phyloP scores from a whole-genome alignment of 768 basidiomycete species.

The Mycena alexandri region DNA sequence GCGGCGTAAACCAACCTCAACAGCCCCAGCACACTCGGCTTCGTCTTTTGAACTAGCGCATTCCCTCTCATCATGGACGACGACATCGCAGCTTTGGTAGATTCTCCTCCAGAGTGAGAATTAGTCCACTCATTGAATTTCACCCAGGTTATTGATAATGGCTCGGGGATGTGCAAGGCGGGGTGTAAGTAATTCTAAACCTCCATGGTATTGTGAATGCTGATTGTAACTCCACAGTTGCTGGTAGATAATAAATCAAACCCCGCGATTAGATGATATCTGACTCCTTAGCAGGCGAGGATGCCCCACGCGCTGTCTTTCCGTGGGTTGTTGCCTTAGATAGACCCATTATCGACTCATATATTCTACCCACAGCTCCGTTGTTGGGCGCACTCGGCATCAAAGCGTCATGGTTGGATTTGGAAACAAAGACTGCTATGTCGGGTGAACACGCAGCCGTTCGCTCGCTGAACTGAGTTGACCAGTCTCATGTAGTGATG shows the following conservation, averaged over 20 bases:
- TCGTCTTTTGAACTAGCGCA: not conserved
- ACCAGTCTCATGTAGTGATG: conserved; percentile 60
- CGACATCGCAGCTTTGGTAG: conserved; percentile 12
- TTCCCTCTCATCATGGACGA: conserved; percentile 11
- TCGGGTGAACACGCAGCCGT: conserved; percentile 59
- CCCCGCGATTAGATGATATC: not conserved
- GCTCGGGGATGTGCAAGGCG: conserved; percentile 28
- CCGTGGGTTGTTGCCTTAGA: not conserved
- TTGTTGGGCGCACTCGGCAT: conserved; percentile 79
- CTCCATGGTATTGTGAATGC: not conserved
- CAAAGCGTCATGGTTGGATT: conserved; percentile 82
- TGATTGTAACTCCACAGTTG: conserved; percentile 6
- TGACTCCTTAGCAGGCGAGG: conserved; percentile 13
- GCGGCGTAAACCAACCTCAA: not conserved
- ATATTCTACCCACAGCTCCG: conserved; percentile 59
- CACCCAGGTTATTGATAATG: conserved; percentile 25
- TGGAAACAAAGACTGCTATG: conserved; percentile 82
- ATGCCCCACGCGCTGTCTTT: conserved; percentile 17
- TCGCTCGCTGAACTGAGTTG: not conserved
- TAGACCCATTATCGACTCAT: too few relatives aligned
- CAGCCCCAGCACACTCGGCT: not conserved
- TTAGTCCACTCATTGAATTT: not conserved
- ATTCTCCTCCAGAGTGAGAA: not conserved
- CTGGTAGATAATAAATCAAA: conserved; percentile 9
- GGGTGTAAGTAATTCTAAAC: conserved; percentile 9